Conservation (phyloP, 169 alveolate genomes). For the Perkinsus chesapeaki region DNA sequence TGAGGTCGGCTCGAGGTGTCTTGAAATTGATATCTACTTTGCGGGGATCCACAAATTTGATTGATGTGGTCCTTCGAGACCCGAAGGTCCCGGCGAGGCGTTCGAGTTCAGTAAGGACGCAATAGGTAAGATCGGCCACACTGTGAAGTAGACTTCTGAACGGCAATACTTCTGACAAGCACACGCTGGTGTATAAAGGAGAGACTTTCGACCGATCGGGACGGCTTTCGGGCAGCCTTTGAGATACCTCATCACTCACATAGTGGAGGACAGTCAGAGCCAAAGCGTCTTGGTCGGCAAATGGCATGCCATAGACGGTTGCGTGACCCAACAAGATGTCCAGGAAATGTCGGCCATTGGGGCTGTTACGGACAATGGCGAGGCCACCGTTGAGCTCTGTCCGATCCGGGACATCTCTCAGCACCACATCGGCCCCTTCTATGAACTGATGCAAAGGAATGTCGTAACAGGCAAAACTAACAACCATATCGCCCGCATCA, state of each 20-base stretch:
- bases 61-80: not conserved
- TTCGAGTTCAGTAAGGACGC: not conserved
- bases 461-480: not conserved
- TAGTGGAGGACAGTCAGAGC: not conserved
- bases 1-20: not conserved
- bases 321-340: not conserved
- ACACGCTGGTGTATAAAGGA: not conserved
- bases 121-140: not conserved
- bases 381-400: not conserved
- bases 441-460: not conserved
- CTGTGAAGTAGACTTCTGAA: not conserved
- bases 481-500: not conserved
- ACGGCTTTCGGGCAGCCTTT: not conserved
- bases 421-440: not conserved
- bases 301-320: not conserved
- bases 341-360: not conserved
- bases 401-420: not conserved
- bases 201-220: not conserved
- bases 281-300: not conserved
- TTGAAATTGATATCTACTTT: not conserved
- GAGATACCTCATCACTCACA: not conserved
- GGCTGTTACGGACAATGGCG: not conserved
- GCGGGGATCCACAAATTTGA: not conserved
- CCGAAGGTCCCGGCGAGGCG: not conserved
- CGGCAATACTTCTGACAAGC: not conserved